Evolutionary conservation across 805 yeast species (phyloP).

Genomic region (Teunomyces atbi): DNA sequence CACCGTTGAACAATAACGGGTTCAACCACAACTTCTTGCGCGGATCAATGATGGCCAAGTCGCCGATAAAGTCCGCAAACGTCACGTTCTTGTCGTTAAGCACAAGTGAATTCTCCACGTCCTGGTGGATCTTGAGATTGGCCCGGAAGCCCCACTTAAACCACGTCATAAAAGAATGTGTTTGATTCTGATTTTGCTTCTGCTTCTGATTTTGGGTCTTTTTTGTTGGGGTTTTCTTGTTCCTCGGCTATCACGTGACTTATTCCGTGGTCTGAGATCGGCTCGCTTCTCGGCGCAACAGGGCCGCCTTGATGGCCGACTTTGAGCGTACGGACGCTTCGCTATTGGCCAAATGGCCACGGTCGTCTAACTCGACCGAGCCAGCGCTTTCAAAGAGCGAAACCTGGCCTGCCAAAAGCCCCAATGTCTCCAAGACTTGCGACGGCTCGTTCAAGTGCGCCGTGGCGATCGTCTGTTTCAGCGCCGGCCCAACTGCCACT

Average conservation of each 20-base stretch:
- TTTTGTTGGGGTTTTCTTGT: background rate
- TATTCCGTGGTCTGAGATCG: slow-evolving; percentile 2
- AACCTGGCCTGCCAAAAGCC: slow-evolving; percentile 74
- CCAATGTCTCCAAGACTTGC: slow-evolving; percentile 82
- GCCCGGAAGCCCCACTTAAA: slow-evolving; percentile 42
- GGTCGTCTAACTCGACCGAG: slow-evolving; percentile 68
- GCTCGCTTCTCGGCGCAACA: slow-evolving; percentile 10
- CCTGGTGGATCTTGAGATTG: slow-evolving; percentile 24
- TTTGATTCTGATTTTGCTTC: background rate
- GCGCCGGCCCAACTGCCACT: slow-evolving; percentile 90
- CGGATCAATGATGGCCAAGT: slow-evolving; percentile 18
- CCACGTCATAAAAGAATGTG: slow-evolving; percentile 12
- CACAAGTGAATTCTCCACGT: slow-evolving; percentile 14
- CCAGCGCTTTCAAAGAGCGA: slow-evolving; percentile 78
- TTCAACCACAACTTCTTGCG: slow-evolving; percentile 48
- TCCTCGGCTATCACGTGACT: background rate
- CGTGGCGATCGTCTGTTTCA: slow-evolving; percentile 79
- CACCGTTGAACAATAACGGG: slow-evolving; percentile 68
- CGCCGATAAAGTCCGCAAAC: slow-evolving; percentile 10
- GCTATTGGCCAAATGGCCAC: slow-evolving; percentile 63
- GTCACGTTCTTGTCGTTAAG: slow-evolving; percentile 8
- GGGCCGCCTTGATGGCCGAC: slow-evolving; percentile 32
- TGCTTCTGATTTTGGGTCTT: background rate
- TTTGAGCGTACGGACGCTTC: slow-evolving; percentile 44
- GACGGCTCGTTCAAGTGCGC: slow-evolving; percentile 82